A percentile compares a stretch with the other conserved stretches of the same genome.
These are phyloP conservation scores for Stagonosporopsis tanaceti DNA, from an alignment of 2,329 filamentous ascomycete genomes.

Conservation along the genomic window DNA sequence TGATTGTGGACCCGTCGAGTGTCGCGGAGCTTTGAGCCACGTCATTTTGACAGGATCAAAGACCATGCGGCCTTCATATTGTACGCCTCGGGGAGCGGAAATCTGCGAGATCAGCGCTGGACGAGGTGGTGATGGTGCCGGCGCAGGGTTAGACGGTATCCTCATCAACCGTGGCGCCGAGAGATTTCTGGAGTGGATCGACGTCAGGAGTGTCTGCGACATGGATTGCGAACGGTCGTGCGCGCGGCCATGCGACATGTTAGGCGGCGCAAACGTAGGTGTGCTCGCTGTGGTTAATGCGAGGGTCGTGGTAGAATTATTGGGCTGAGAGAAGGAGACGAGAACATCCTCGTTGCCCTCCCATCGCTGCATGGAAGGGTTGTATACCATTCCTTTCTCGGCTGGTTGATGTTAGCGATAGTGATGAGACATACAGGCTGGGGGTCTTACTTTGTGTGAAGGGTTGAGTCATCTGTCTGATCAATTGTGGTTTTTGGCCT, in stretches of 20 bases:
- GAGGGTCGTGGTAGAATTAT: slow-evolving; percentile 57
- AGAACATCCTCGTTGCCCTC: slow-evolving; percentile 94
- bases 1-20: slow-evolving; percentile 43
- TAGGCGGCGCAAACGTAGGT: slow-evolving; percentile 49
- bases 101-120: slow-evolving; percentile 92
- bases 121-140: slow-evolving; percentile 58
- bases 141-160: slow-evolving; percentile 55
- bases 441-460: slow-evolving; percentile 77
- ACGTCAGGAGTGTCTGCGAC: slow-evolving; percentile 53
- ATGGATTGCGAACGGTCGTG: slow-evolving; percentile 49
- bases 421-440: slow-evolving; percentile 7
- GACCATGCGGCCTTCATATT: slow-evolving; percentile 97
- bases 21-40: slow-evolving; percentile 79
- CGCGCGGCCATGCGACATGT: slow-evolving; percentile 37
- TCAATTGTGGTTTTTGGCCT: slow-evolving; percentile 83
- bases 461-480: slow-evolving; percentile 81
- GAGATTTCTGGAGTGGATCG: slow-evolving; percentile 48
- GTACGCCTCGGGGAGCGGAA: slow-evolving; percentile 79
- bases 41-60: slow-evolving; percentile 98
- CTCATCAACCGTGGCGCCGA: slow-evolving; percentile 43
- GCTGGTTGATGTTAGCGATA: slow-evolving; percentile 59
- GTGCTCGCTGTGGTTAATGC: slow-evolving; percentile 50
- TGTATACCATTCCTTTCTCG: slow-evolving; percentile 96
- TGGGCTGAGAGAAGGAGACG: slow-evolving; percentile 70
- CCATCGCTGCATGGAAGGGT: slow-evolving; percentile 85